Evolutionary conservation across 169 alveolate genomes (phyloP), one percentile per base, ranked within the genome.

Genomic region (Cryptosporidium ryanae): DNA sequence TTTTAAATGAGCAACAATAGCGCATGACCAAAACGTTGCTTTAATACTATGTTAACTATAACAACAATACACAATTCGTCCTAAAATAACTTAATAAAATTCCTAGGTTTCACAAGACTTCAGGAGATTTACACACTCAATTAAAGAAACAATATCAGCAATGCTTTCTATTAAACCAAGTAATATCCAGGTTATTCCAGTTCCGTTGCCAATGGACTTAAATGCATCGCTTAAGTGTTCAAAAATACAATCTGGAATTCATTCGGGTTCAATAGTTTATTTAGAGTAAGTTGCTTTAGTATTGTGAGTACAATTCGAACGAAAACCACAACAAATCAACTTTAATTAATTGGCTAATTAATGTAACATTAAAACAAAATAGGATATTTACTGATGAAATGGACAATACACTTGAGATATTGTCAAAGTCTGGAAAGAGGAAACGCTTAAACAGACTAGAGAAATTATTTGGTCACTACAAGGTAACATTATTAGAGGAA

Each of bases 81-180:
- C 3, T n/a, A 61, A 57, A 15, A 8, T 44, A 13, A 44, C 6
- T 71, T 34, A 29, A 27, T 23, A 8, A 0, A 48, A 1, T 54
- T 68, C 3, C 18, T 61, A 76, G 84, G 84, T 76, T n/a, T 52
- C 71, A 23, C 84, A 76, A 76, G 84, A 76, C 27, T 76, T 76
- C 23, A 76, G 84, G 43, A 76, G 71, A 59, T 76, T 76, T 44
- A 61, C 84, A 15, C 84, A 76, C 38, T 76, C 76, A 34, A 59
- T 76, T 44, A 76, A 76, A 59, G 71, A 76, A 57, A 59, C 84
- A 1, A 76, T 76, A 12, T 76, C 84, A 32, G 50, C 61, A 23
- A 59, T 48, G 38, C 50, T 76, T 13, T 76, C 84, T 13, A 76
- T 76, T n/a, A 76, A 76, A 54, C 84, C 84, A 59, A 76, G 84